Conservation (phyloP, 2,329 filamentous ascomycete species). For the Fusarium zealandicum region DNA sequence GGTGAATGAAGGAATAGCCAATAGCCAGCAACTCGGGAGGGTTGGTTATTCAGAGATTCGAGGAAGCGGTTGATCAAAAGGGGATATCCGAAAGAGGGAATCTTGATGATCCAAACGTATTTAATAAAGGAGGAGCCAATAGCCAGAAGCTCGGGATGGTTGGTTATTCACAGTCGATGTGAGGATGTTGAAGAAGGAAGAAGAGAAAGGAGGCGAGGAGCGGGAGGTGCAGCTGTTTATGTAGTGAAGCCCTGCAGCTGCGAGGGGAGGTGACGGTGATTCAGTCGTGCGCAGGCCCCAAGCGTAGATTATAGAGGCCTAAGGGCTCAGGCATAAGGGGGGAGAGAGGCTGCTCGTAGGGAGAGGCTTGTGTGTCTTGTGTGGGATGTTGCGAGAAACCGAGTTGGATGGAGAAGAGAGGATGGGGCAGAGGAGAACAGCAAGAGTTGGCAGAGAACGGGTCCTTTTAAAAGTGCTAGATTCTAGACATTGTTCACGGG, state of each 20-base stretch:
- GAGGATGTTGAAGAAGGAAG: neutral
- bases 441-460: slow-evolving; percentile 2
- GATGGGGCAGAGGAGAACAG: slow-evolving; percentile 3
- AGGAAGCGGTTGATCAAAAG: neutral
- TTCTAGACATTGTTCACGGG: slow-evolving; percentile 24
- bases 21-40: neutral
- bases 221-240: neutral
- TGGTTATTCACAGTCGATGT: slow-evolving; percentile 17
- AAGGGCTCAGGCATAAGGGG: neutral
- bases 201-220: neutral
- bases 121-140: neutral
- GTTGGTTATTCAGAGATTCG: slow-evolving; percentile 20
- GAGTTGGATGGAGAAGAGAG: slow-evolving; percentile 1
- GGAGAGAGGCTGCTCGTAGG: neutral
- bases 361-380: neutral
- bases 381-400: neutral
- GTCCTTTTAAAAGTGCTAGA: slow-evolving; percentile 7
- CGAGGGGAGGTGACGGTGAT: slow-evolving; percentile 2
- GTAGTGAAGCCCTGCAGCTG: neutral
- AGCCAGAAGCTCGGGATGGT: neutral
- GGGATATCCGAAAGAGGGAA: neutral
- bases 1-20: neutral
- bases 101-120: neutral
- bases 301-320: slow-evolving; percentile 11
- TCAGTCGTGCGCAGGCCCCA: neutral